A percentile compares a stretch with the other conserved stretches of the same genome.
Conservation (phyloP, 257 asterid genomes). For the Lycium barbarum region DNA sequence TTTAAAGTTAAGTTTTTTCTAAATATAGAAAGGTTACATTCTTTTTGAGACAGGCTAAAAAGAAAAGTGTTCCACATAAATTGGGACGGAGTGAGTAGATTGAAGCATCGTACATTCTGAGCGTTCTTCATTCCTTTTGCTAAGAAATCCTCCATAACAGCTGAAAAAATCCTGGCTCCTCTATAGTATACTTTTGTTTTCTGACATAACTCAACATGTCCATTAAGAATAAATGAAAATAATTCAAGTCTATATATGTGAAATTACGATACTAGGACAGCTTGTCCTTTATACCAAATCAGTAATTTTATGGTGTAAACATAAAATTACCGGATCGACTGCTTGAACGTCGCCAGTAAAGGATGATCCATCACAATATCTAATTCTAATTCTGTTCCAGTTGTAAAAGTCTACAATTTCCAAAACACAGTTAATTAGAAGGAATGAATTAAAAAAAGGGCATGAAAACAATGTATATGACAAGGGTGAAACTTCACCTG, state of each 20-base stretch:
- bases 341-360: constrained; percentile 85
- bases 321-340: constrained; percentile 72
- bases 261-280: not conserved
- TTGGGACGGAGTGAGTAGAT: no score
- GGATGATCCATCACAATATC: constrained; percentile 93
- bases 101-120: constrained; percentile 40
- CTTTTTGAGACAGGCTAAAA: no score
- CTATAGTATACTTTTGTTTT: constrained; percentile 50
- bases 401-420: constrained; percentile 65
- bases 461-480: not conserved
- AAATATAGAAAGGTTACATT: no score
- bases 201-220: constrained; percentile 26
- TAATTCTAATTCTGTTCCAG: constrained; percentile 81
- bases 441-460: not conserved
- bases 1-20: no score
- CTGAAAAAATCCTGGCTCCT: constrained; percentile 47
- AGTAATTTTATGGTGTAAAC: not conserved
- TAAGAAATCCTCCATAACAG: constrained; percentile 50
- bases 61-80: no score
- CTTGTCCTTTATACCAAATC: not conserved
- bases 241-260: not conserved
- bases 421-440: constrained; percentile 22
- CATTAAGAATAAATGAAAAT: not conserved
- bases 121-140: constrained; percentile 56
- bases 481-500: constrained; percentile 50